Evolutionary conservation across 208 protist species (phyloP).

Genomic region (Blastocrithidia nonstop): DNA sequence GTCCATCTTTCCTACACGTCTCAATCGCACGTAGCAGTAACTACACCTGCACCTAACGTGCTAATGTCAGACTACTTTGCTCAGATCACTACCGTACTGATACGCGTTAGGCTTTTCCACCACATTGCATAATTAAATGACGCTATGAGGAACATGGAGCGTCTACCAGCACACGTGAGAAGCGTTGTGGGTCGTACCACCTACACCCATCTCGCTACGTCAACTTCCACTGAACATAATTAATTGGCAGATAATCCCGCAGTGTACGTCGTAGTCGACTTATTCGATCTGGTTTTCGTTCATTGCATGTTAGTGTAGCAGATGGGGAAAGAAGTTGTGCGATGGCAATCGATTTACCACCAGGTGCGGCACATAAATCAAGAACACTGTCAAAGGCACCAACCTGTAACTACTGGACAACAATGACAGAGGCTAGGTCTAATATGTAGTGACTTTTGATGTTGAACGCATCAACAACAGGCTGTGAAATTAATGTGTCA

Average conservation of each 20-base stretch:
- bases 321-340: constrained; percentile 55
- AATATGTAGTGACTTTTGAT: constrained; percentile 63
- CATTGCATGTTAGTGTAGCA: constrained; percentile 60
- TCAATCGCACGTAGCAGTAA: constrained; percentile 55
- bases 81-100: not conserved
- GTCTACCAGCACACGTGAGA: constrained; percentile 78
- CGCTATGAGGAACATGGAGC: constrained; percentile 88
- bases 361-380: constrained; percentile 68
- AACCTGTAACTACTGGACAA: constrained; percentile 67
- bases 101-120: not conserved
- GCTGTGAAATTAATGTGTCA: constrained; percentile 13
- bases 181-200: constrained; percentile 46
- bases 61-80: not conserved
- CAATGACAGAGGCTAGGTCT: constrained; percentile 56
- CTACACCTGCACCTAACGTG: constrained; percentile 38
- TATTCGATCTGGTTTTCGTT: constrained; percentile 36
- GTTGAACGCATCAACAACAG: constrained; percentile 39
- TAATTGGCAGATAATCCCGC: constrained; percentile 48
- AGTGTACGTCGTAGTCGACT: constrained; percentile 48
- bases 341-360: constrained; percentile 64
- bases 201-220: constrained; percentile 56
- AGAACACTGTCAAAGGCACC: constrained; percentile 54
- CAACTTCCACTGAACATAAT: constrained; percentile 33
- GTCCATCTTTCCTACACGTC: constrained; percentile 48
- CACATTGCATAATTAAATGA: constrained; percentile 64